Evolutionary conservation across 192 early-diverging fungal species (phyloP).

Genomic region (Gryganskiella cystojenkinii): DNA sequence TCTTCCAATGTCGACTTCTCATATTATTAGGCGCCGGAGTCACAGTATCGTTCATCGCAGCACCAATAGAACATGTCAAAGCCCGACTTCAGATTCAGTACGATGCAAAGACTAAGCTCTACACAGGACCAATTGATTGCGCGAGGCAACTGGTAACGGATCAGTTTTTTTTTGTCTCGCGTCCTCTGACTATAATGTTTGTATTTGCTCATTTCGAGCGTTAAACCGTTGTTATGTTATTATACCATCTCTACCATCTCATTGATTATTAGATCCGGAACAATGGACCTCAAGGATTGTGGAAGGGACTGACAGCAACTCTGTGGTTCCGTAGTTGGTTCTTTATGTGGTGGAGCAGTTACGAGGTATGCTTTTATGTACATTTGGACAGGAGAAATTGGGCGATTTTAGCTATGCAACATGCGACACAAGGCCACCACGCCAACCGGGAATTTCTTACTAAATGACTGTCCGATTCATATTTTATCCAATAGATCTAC

Average conservation of each 20-base stretch:
- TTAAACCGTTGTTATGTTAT: not conserved
- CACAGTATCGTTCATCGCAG: slow-evolving; percentile 82
- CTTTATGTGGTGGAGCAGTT: slow-evolving; percentile 72
- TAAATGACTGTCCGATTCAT: no score
- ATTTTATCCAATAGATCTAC: slow-evolving; percentile 60
- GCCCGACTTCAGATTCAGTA: slow-evolving; percentile 81
- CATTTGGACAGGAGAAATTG: no score
- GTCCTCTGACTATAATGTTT: no score
- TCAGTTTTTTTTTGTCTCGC: no score
- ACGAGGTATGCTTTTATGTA: no score
- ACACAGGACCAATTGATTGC: slow-evolving; percentile 89
- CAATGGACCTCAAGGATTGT: slow-evolving; percentile 85
- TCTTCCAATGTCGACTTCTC: no score
- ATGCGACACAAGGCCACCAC: no score
- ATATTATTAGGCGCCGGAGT: slow-evolving; percentile 80
- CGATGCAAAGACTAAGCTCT: slow-evolving; percentile 72
- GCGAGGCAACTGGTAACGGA: slow-evolving; percentile 76
- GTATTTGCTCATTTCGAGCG: no score
- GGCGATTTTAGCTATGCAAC: no score
- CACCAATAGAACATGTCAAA: slow-evolving; percentile 85
- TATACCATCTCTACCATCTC: not conserved
- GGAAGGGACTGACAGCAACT: slow-evolving; percentile 87
- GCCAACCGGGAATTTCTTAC: no score
- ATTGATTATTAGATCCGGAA: slow-evolving; percentile 61
- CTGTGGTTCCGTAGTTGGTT: slow-evolving; percentile 87